A percentile compares a stretch with the other conserved stretches of the same genome.
phyloP scores from a whole-genome alignment of 805 yeast genomes.

The Zygosaccharomyces siamensis region DNA sequence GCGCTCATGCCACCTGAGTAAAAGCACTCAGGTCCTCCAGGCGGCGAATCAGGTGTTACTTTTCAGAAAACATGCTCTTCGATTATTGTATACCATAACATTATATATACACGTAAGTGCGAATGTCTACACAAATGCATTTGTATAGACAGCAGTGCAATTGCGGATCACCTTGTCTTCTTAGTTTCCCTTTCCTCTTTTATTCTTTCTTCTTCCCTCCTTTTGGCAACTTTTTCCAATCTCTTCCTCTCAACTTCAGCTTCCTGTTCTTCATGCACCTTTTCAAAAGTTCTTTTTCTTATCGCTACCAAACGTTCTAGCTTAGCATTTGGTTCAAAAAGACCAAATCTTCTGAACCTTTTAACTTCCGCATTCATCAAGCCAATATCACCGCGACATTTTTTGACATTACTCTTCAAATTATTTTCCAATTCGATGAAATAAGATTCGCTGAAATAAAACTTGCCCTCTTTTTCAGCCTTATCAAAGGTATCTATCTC shows the following conservation, averaged over 20 bases:
- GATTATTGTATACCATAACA: too few relatives aligned
- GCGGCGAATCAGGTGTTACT: too few relatives aligned
- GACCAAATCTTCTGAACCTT: constrained; percentile 64
- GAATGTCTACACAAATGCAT: too few relatives aligned
- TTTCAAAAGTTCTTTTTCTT: constrained; percentile 24
- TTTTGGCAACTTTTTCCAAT: constrained; percentile 2
- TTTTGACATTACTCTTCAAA: constrained; percentile 40
- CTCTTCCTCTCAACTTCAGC: constrained; percentile 6
- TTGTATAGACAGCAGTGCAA: not conserved
- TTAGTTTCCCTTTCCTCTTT: constrained; percentile 5
- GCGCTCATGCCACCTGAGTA: too few relatives aligned
- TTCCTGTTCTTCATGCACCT: constrained; percentile 14
- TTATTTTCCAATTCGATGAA: constrained; percentile 45
- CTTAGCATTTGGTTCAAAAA: constrained; percentile 45
- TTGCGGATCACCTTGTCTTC: not conserved
- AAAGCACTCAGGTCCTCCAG: too few relatives aligned
- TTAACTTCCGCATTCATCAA: constrained; percentile 42
- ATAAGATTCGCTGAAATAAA: constrained; percentile 53
- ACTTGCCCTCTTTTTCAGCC: constrained; percentile 40
- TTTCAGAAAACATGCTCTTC: too few relatives aligned
- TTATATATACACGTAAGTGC: too few relatives aligned
- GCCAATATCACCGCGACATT: constrained; percentile 37
- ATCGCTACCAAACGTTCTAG: constrained; percentile 23
- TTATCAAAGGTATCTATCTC: constrained; percentile 37
- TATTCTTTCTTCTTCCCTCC: constrained; percentile 5